A percentile compares a stretch with the other conserved stretches of the same genome.
These are phyloP conservation scores for Xylaria sp. DNA, from an alignment of 2,329 filamentous ascomycete species.

Conservation along the genomic window DNA sequence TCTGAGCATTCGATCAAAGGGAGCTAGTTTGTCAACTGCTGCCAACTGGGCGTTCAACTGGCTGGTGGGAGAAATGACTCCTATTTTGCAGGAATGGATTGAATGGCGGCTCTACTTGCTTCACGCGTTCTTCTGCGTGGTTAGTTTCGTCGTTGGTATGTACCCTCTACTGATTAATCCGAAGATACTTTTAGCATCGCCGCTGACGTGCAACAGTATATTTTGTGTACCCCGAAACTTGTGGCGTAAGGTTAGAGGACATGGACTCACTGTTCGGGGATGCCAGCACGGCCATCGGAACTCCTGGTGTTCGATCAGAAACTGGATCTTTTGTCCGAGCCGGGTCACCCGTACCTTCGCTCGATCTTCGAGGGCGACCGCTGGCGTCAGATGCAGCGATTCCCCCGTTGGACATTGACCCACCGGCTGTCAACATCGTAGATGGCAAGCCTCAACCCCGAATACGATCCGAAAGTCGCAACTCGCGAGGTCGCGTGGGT, in stretches of 20 bases:
- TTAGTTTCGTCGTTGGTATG: constrained; percentile 95
- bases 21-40: constrained; percentile 93
- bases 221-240: constrained; percentile 97
- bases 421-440: constrained; percentile 70
- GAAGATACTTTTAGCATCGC: background rate
- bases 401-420: constrained; percentile 83
- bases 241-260: constrained; percentile 92
- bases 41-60: constrained; percentile 99
- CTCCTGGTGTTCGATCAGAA: constrained; percentile 79
- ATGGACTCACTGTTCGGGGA: constrained; percentile 97
- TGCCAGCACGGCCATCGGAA: constrained; percentile 82
- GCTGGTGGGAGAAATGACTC: constrained; percentile 95
- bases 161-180: constrained; percentile 39
- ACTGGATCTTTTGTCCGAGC: constrained; percentile 82
- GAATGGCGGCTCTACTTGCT: constrained; percentile 94
- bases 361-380: constrained; percentile 71
- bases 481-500: constrained; percentile 55
- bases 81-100: constrained; percentile 90
- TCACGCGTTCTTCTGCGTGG: constrained; percentile 95
- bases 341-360: constrained; percentile 82
- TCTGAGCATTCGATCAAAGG: constrained; percentile 95
- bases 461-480: constrained; percentile 49
- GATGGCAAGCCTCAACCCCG: constrained; percentile 60
- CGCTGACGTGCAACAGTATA: constrained; percentile 72
- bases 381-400: constrained; percentile 74